Evolutionary conservation across 1,139 yeast species (phyloP).

Genomic region (Pichia sp.): DNA sequence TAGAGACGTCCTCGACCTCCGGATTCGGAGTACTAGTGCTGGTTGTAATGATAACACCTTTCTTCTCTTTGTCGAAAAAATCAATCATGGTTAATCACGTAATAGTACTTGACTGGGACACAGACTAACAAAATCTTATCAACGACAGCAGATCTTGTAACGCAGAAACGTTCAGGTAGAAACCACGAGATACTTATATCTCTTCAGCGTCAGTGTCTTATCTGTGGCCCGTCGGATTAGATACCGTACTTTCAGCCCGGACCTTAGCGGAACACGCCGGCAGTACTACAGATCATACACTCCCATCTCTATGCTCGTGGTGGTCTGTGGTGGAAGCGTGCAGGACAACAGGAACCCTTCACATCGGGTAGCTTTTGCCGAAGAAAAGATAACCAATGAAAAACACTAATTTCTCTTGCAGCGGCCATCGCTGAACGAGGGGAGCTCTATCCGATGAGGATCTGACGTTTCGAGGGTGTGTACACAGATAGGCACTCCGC

Average conservation of each 20-base stretch:
- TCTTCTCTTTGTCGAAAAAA: slow-evolving; percentile 5
- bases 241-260: too few species aligned
- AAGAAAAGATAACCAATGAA: neutral
- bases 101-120: neutral
- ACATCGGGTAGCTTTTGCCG: neutral
- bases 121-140: neutral
- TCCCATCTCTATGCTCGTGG: too few species aligned
- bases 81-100: neutral
- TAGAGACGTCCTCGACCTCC: neutral
- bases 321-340: neutral
- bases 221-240: too few species aligned
- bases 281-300: too few species aligned
- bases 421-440: neutral
- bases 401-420: neutral
- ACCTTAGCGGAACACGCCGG: too few species aligned
- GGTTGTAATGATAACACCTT: neutral
- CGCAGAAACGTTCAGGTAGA: too few species aligned
- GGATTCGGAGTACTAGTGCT: neutral
- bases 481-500: neutral
- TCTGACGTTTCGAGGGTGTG: neutral
- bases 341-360: neutral
- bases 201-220: too few species aligned
- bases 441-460: slow-evolving; percentile 4
- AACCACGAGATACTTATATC: too few species aligned
- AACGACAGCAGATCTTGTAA: too few species aligned